Evolutionary conservation across 306 rosid genomes (phyloP), one percentile per base, ranked within the genome.

Genomic region (Lagenaria siceraria): DNA sequence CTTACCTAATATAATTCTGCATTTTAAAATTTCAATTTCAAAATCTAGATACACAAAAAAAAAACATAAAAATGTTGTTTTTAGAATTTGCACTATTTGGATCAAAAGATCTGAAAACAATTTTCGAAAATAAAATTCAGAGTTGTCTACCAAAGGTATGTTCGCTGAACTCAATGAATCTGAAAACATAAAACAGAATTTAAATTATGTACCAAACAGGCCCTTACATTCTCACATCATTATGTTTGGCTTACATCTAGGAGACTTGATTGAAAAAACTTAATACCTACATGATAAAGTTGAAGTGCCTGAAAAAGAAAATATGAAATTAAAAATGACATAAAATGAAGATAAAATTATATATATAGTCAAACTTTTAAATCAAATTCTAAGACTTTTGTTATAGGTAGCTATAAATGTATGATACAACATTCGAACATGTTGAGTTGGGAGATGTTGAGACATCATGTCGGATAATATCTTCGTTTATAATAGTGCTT

Each of bases 391-490:
- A 54, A 11, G 24, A 54, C 25, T 54, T n/a, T 54, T 54, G 59
- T 54, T 54, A n/a, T 2, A n/a, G n/a, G n/a, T n/a, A 1, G n/a
- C 11, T 21, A 59, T 59, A 59, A 59, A 59, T 58, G 31, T 58
- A 58, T 58, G 22, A 21, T 24, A 59, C 1, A 62, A 6, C 69
- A 62, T 42, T 24, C 6, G 75, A 77, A 75, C 91, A 79, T 82
- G 91, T 74, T 80, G 86, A 56, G 61, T 69, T 42, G 56, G 78
- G 33, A 56, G 81, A 78, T 33, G 74, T 43, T 82, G 66, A 60
- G 66, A 58, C 66, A 60, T 27, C 18, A 60, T 60, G 66, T 60
- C 66, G 38, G 38, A 60, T 60, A 29, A 27, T 60, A 27, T 60
- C 66, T 27, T 60, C 12, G 36, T 27, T 60, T 25, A 60, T 29